Evolutionary conservation across 2,329 filamentous ascomycete species (phyloP).

Genomic region (Hansfordia pulvinata): DNA sequence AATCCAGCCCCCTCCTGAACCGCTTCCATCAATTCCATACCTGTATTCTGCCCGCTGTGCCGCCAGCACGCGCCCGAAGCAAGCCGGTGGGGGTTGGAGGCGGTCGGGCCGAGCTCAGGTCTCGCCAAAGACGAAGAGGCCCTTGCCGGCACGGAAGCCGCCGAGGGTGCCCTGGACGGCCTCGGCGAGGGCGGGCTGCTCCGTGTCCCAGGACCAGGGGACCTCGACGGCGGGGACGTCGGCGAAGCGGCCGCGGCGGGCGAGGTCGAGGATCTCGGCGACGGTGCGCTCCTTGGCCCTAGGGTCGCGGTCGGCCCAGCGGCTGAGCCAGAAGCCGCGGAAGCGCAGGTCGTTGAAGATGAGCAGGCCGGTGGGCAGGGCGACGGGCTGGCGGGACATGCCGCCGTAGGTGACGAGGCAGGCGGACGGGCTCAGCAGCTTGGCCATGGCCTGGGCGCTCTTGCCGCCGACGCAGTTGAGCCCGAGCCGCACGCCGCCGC

Average conservation of each 20-base stretch:
- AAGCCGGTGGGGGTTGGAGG: too few species aligned
- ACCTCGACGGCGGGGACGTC: conserved; percentile 76
- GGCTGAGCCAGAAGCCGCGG: conserved; percentile 88
- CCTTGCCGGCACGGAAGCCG: conserved; percentile 79
- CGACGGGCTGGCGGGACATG: conserved; percentile 81
- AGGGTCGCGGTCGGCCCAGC: conserved; percentile 68
- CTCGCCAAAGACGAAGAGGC: conserved; percentile 69
- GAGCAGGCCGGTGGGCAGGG: conserved; percentile 66
- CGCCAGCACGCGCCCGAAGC: too few species aligned
- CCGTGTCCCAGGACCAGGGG: conserved; percentile 71
- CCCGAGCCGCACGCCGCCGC: conserved; percentile 61
- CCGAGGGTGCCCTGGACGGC: conserved; percentile 73
- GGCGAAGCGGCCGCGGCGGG: conserved; percentile 61
- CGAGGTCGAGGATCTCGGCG: conserved; percentile 69
- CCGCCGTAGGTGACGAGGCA: conserved; percentile 89
- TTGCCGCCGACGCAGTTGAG: conserved; percentile 93
- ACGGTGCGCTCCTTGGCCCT: conserved; percentile 67
- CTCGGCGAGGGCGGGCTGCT: conserved; percentile 50
- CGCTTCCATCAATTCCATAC: too few species aligned
- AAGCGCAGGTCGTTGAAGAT: conserved; percentile 92
- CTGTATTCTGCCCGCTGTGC: too few species aligned
- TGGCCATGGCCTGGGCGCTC: conserved; percentile 64
- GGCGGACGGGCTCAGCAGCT: conserved; percentile 52
- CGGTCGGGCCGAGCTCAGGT: too few species aligned
- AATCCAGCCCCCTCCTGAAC: too few species aligned